Percentiles rank a stretch among this genome's conserved stretches.
These are phyloP conservation scores for Gamsiella multidivaricata DNA, from an alignment of 192 early-diverging fungal species.

Conservation along the genomic window DNA sequence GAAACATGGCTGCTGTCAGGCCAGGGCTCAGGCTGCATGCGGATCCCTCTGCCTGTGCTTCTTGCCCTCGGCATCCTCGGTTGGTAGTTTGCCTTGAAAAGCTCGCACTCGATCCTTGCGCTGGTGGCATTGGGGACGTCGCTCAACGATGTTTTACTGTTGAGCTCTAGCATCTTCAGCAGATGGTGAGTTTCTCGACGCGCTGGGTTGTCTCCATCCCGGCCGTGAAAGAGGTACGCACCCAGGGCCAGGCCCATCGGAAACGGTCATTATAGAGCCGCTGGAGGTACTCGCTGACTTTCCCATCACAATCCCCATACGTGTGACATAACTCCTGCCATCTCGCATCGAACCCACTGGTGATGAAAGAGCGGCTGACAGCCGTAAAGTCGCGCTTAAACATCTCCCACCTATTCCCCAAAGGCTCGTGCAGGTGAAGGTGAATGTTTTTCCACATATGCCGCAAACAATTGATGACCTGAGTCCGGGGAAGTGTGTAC, in stretches of 20 bases:
- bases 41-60: too few species aligned
- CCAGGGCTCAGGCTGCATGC: too few species aligned
- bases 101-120: too few species aligned
- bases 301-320: not conserved
- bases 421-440: too few species aligned
- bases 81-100: too few species aligned
- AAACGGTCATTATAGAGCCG: not conserved
- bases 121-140: too few species aligned
- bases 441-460: not conserved
- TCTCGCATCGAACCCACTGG: not conserved
- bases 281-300: not conserved
- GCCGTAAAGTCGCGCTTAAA: not conserved
- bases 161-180: not conserved
- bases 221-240: not conserved
- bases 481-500: not conserved
- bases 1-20: too few species aligned
- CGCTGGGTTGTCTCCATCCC: conserved; percentile 10
- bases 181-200: not conserved
- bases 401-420: too few species aligned
- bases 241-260: not conserved
- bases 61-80: too few species aligned
- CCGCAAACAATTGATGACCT: not conserved
- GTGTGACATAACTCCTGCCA: not conserved
- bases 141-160: not conserved
- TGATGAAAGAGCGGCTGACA: not conserved